Percentiles rank a stretch among this genome's conserved stretches.
These are phyloP conservation scores for Irpex rosettiformis DNA, from an alignment of 1,284 basidiomycete genomes.

Conservation along the genomic window DNA sequence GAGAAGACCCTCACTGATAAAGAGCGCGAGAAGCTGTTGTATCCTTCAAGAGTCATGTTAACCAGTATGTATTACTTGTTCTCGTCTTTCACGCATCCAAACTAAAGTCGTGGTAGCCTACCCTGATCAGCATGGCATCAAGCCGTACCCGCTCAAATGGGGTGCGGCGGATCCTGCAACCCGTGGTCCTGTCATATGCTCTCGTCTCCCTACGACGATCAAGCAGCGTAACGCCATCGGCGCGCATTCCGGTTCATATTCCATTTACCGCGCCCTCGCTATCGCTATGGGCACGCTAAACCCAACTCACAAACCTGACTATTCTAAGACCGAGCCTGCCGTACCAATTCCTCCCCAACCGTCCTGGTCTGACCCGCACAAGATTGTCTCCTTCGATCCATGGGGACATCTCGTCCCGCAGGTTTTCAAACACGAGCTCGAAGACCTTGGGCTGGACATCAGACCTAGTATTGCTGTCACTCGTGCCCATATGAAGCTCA, in stretches of 20 bases:
- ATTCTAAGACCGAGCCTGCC: conserved; percentile 86
- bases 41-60: conserved; percentile 77
- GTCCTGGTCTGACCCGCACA: conserved; percentile 75
- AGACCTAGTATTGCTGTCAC: conserved; percentile 93
- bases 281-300: conserved; percentile 89
- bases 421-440: conserved; percentile 69
- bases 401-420: conserved; percentile 90
- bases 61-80: conserved; percentile 54
- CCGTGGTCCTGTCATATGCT: conserved; percentile 89
- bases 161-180: conserved; percentile 63
- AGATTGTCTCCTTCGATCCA: conserved; percentile 94
- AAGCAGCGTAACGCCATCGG: conserved; percentile 93
- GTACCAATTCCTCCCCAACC: conserved; percentile 80
- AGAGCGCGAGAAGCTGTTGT: conserved; percentile 70
- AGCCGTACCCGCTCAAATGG: conserved; percentile 81
- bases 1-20: conserved; percentile 41
- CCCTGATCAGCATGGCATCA: conserved; percentile 70
- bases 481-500: conserved; percentile 84
- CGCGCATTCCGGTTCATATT: conserved; percentile 92
- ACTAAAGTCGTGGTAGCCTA: conserved; percentile 45
- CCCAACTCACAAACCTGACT: conserved; percentile 85
- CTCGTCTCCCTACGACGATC: conserved; percentile 80
- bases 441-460: conserved; percentile 67
- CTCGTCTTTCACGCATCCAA: conserved; percentile 1
- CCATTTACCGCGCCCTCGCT: conserved; percentile 89